Evolutionary conservation across 1,284 basidiomycete species (phyloP), one percentile per base, ranked within the genome.

Genomic region (Cystobasidiaceae sp.): DNA sequence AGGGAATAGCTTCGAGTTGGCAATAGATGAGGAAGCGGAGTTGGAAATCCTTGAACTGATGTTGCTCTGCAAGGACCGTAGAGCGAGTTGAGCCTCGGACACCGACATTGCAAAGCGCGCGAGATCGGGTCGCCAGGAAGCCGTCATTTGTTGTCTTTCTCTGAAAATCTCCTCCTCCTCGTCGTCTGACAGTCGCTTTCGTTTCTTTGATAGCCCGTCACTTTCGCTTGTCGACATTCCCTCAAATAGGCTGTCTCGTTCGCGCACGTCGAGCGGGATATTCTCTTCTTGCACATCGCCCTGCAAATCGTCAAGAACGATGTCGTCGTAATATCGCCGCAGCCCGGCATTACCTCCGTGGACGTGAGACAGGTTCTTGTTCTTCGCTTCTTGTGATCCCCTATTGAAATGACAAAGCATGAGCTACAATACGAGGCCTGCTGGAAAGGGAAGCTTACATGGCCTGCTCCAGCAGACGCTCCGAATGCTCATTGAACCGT

Each of bases 401-500:
- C 50, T 52, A 33, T n/a, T 23, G 32, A 4, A 32, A 15, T 4
- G 11, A 37, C n/a, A 32, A 4, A n/a, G 4, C 4, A 19, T 52
- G 13, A 32, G 28, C 50, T 4, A 6, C 23, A 51, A 21, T 27
- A 11, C 32, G 13, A 23, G 11, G 13, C 32, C 23, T 11, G 25
- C 27, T 13, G 7, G 7, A 67, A 50, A 71, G 60, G 25, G 70
- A 25, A 13, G 49, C 74, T 4, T 74, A 76, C 69, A 79, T 62
- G 0, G 76, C 74, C 37, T 75, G 72, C 71, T 88, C 87, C 28
- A 97, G 80, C 15, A 97, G 78, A 69, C 91, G 82, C 72, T 93
- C 89, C 0, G 91, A 94, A 77, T 98, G 96, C 74, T 97, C 91
- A 74, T 98, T 98, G 80, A 98, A 98, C 72, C 94, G 88, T 44